Conservation (phyloP, 2,329 filamentous ascomycete species). For the Xylaria polymorpha region DNA sequence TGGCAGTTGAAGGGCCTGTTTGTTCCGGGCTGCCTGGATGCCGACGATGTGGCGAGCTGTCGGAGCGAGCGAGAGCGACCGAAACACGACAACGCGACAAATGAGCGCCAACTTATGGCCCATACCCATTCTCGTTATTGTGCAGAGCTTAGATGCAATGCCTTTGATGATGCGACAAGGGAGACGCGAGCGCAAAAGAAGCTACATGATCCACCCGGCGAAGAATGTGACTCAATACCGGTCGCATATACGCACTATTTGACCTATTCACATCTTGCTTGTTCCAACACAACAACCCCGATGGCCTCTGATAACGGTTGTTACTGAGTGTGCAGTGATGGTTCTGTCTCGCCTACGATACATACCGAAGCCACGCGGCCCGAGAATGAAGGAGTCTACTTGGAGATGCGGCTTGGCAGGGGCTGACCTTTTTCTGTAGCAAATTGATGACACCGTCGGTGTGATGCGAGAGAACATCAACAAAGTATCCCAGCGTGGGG, state of each 20-base stretch:
- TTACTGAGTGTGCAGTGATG: background rate
- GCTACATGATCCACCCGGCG: background rate
- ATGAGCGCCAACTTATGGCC: background rate
- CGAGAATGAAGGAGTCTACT: background rate
- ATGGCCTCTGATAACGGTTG: background rate
- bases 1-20: constrained; percentile 28
- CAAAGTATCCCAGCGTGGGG: constrained; percentile 91
- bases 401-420: background rate
- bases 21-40: constrained; percentile 41
- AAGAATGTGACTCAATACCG: background rate
- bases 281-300: background rate
- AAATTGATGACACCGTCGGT: constrained; percentile 96
- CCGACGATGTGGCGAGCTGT: constrained; percentile 14
- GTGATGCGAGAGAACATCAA: constrained; percentile 99
- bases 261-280: background rate
- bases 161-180: constrained; percentile 17
- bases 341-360: background rate
- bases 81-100: background rate
- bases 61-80: constrained; percentile 8
- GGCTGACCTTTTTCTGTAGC: constrained; percentile 62
- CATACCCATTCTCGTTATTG: background rate
- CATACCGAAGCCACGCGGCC: background rate
- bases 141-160: background rate
- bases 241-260: background rate
- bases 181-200: background rate